These are phyloP conservation scores for Stemphylium vesicarium DNA, from an alignment of 2,329 filamentous ascomycete genomes.

Conservation along the genomic window DNA sequence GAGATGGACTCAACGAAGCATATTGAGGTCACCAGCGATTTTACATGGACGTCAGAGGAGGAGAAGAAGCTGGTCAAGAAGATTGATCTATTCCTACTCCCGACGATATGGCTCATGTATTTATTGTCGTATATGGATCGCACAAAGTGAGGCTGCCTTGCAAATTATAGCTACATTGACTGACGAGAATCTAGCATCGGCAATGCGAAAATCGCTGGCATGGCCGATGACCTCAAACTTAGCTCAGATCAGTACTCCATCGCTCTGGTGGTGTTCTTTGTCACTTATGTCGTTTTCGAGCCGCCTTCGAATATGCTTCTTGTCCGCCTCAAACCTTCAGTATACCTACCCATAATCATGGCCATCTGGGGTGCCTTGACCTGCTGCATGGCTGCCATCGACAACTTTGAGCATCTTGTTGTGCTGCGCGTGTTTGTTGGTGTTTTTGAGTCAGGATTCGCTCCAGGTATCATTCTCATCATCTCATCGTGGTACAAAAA, in stretches of 20 bases:
- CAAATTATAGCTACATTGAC: background rate
- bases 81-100: conserved; percentile 56
- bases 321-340: conserved; percentile 55
- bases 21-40: conserved; percentile 52
- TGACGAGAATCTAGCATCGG: conserved; percentile 43
- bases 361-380: conserved; percentile 59
- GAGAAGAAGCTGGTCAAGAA: conserved; percentile 57
- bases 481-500: conserved; percentile 57
- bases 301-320: conserved; percentile 63
- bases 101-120: conserved; percentile 59
- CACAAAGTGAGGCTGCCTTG: conserved; percentile 37
- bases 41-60: conserved; percentile 57
- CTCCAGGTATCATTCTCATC: conserved; percentile 61
- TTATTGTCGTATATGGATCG: conserved; percentile 57
- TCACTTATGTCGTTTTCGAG: conserved; percentile 60
- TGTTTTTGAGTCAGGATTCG: conserved; percentile 62
- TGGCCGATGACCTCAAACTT: conserved; percentile 55
- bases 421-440: conserved; percentile 63
- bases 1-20: conserved; percentile 50
- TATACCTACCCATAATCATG: conserved; percentile 61
- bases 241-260: conserved; percentile 59
- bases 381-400: conserved; percentile 58
- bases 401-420: conserved; percentile 57
- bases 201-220: conserved; percentile 60
- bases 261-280: conserved; percentile 62